Evolutionary conservation across 1,139 yeast genomes (phyloP), one percentile per base, ranked within the genome.

Genomic region (Debaryomycetaceae sp.): DNA sequence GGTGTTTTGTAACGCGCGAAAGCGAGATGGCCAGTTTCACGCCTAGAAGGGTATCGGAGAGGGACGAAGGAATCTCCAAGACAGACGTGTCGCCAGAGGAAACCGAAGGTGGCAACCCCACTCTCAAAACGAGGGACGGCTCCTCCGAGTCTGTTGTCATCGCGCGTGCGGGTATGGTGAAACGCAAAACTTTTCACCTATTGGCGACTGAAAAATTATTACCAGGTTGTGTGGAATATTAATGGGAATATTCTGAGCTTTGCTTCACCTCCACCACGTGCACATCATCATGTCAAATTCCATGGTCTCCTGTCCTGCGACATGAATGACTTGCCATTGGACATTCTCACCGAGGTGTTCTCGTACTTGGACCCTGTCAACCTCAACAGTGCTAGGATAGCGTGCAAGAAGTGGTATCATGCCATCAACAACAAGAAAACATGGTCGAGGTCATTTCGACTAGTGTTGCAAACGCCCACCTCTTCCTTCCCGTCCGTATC

Each of bases 401-500:
- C 77, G 3, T 76, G 83, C 40, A 61, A 52, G 25, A 45, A 55
- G 13, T 73, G 83, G 69, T 51, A 67, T 33, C 43, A 45, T 26
- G 59, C 74, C 4, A 64, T 76, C 4, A 62, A 63, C 34, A 77
- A 77, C 44, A 69, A 69, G 35, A 67, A 65, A 28, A 62, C 77
- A 5, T 78, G 87, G 87, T 63, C 64, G 41, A 63, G 62, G 31
- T 61, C 78, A 14, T 76, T 78, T 41, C 50, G 54, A 16, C 43
- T 58, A 16, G 60, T 59, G 31, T 69, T 69, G 38, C 60, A 66
- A 3, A 62, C 52, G 3, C 41, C 67, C 1, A 43, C 50, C 11
- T 41, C 44, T 2, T 33, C 42, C 11, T 78, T 79, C 45, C 75
- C 85, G 3, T 65, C 79, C 1, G 53, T 71, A n/a, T 59, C 79